Evolutionary conservation across 148 eudicot genomes (phyloP), one percentile per base, ranked within the genome.

Genomic region (Dysphania ambrosioides): DNA sequence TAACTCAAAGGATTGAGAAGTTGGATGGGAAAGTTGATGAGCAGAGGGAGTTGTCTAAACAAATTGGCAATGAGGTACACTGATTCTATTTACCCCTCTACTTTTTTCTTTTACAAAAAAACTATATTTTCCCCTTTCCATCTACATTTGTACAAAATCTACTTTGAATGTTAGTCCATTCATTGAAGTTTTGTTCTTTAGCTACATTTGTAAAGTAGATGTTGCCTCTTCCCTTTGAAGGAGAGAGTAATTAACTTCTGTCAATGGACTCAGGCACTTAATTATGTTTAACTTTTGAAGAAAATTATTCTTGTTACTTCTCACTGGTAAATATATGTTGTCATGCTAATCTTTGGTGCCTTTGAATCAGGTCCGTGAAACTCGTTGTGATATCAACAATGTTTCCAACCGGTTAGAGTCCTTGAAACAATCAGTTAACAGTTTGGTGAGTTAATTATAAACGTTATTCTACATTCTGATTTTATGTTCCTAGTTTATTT

Each of bases 21-120:
- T 77, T 93, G 80, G 94, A 91, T 82, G 97, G 87, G 67, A 93
- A 91, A 77, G 80, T 93, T 35, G 98, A 93, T 69, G 91, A 93
- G 36, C 90, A 87, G 80, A 84, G 83, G 77, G 94, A 93, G 74
- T 60, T 88, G 65, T 85, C 93, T 42, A 93, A 93, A 68, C 56
- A 81, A 57, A 87, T 89, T 70, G 79, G 72, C 77, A 83, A 76
- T 82, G 89, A 93, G 81, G 98, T 93, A 78, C 60, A 68, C 55
- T 36, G 61, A 27, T 6, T 24, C 55, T 61, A 40, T 57, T 49
- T 58, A 6, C 56, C 35, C 24, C 57, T 59, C 0, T 62, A 29
- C 65, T 27, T 13, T n/a, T n/a, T n/a, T n/a, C n/a, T n/a, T n/a
- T n/a, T n/a, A n/a, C n/a, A n/a, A n/a, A n/a, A n/a, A n/a, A n/a